phyloP scores from a whole-genome alignment of 2,329 filamentous ascomycete species.

The Penicillium sp. region DNA sequence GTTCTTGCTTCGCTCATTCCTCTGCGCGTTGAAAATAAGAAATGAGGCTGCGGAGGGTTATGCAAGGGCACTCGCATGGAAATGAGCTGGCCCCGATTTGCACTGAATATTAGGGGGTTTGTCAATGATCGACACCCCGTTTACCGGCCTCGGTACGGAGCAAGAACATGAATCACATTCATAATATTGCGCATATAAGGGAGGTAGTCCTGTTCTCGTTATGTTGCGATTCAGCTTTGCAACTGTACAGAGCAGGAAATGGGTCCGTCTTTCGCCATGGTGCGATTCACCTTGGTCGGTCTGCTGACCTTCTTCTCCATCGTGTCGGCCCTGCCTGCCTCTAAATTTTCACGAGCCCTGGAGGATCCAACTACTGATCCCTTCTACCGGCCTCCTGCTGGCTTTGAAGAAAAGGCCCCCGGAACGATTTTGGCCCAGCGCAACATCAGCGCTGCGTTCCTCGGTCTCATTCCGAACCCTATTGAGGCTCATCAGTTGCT shows the following conservation, averaged over 20 bases:
- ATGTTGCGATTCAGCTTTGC: neutral
- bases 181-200: neutral
- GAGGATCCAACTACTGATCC: conserved; percentile 22
- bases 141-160: conserved; percentile 6
- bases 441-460: conserved; percentile 18
- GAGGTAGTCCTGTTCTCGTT: neutral
- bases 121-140: neutral
- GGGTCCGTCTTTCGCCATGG: conserved; percentile 6
- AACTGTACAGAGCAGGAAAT: neutral
- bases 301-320: conserved; percentile 1
- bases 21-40: neutral
- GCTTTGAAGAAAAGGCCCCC: conserved; percentile 21
- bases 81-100: neutral
- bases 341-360: neutral
- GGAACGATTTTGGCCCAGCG: conserved; percentile 28
- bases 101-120: neutral
- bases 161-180: conserved; percentile 5
- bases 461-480: conserved; percentile 25
- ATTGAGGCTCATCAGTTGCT: conserved; percentile 40
- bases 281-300: conserved; percentile 6
- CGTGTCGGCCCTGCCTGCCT: conserved; percentile 2
- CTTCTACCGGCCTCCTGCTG: conserved; percentile 30
- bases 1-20: no score
- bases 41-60: neutral
- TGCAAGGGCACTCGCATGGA: neutral